Evolutionary conservation across 495 filamentous ascomycete genomes (phyloP).

Genomic region (Annulohypoxylon nitens): DNA sequence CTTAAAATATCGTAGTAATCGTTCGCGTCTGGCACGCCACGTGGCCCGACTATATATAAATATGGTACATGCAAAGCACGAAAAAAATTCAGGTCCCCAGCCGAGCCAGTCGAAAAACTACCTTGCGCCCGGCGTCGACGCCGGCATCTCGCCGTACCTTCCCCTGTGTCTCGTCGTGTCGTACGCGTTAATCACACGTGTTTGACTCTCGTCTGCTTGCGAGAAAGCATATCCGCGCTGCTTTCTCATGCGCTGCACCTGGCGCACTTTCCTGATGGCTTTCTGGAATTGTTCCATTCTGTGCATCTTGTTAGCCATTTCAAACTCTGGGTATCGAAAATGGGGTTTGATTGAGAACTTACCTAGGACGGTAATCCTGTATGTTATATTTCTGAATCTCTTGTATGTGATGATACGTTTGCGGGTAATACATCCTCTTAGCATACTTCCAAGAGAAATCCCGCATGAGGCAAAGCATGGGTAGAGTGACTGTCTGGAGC

Average conservation of each 20-base stretch:
- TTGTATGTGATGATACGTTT: constrained; percentile 98
- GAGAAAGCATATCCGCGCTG: constrained; percentile 99
- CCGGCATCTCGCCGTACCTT: constrained; percentile 96
- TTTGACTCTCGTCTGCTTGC: constrained; percentile 95
- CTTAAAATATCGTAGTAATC: constrained; percentile 33
- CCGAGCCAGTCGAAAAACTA: constrained; percentile 12
- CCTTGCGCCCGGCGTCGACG: constrained; percentile 60
- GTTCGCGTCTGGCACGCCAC: constrained; percentile 19
- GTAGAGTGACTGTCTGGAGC: constrained; percentile 84
- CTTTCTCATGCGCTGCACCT: constrained; percentile 99
- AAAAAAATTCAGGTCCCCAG: neutral
- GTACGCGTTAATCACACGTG: constrained; percentile 93
- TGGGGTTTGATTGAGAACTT: constrained; percentile 46
- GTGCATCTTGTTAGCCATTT: constrained; percentile 34
- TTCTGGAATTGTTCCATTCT: constrained; percentile 99
- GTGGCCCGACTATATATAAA: constrained; percentile 29
- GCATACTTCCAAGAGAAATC: constrained; percentile 89
- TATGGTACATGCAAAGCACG: constrained; percentile 25
- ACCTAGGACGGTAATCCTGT: constrained; percentile 95
- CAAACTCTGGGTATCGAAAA: neutral
- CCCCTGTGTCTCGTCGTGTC: constrained; percentile 95
- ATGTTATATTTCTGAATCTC: constrained; percentile 99
- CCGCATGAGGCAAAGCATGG: constrained; percentile 84
- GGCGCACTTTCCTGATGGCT: constrained; percentile 96
- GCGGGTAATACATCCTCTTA: constrained; percentile 96